A percentile compares a stretch with the other conserved stretches of the same genome.
phyloP scores from a whole-genome alignment of 371 early-diverging fungal genomes.

The Syncephalastrum monosporum region DNA sequence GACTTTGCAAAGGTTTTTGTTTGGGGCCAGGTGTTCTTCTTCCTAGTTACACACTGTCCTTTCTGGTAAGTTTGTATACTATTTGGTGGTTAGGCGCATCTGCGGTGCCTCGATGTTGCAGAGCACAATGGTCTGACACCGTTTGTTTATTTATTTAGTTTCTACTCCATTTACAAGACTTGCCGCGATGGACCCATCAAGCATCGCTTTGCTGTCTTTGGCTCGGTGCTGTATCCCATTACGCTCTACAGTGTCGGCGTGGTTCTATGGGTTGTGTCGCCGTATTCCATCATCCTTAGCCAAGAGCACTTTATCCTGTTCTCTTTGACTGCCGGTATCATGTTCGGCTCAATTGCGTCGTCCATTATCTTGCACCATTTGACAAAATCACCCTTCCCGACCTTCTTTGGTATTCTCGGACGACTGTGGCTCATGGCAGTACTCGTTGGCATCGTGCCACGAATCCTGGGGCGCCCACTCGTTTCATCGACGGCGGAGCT shows the following conservation, averaged over 20 bases:
- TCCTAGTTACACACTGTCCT: conserved; percentile 38
- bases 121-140: neutral
- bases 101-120: neutral
- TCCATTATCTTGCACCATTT: conserved; percentile 88
- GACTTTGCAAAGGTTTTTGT: conserved; percentile 40
- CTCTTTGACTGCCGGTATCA: conserved; percentile 70
- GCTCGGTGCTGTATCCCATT: conserved; percentile 13
- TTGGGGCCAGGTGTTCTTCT: conserved; percentile 33
- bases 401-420: conserved; percentile 52
- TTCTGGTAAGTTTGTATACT: conserved; percentile 30
- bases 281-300: conserved; percentile 61
- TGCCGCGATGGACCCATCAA: conserved; percentile 48
- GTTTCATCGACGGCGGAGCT: conserved; percentile 61
- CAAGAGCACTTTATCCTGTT: conserved; percentile 72
- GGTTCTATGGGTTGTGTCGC: conserved; percentile 65
- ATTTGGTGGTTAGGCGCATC: neutral
- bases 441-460: conserved; percentile 14
- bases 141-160: conserved; percentile 4
- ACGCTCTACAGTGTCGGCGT: conserved; percentile 9
- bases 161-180: conserved; percentile 55
- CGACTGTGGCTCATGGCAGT: conserved; percentile 15
- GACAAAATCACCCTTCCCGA: conserved; percentile 77
- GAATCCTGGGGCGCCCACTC: conserved; percentile 26
- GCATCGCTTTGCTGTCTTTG: conserved; percentile 10
- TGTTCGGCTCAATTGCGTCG: conserved; percentile 87